A percentile compares a stretch with the other conserved stretches of the same genome.
Conservation (phyloP, 768 basidiomycete genomes). For the Grammothele lineata region DNA sequence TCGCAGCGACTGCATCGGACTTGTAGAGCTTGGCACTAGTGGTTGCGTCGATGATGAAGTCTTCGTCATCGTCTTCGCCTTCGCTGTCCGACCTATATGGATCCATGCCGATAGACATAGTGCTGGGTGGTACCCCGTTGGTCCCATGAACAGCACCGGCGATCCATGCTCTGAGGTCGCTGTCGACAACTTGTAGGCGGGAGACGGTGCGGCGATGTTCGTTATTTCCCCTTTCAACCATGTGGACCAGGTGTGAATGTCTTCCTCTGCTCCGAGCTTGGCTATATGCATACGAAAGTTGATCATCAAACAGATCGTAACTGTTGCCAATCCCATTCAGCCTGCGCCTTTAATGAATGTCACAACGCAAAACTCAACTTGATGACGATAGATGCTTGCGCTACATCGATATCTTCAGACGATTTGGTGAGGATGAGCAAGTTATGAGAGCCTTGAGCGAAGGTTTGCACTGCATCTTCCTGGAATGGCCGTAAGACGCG, state of each 20-base stretch:
- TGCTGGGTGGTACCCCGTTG: slow-evolving; percentile 36
- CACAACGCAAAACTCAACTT: no score
- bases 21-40: slow-evolving; percentile 56
- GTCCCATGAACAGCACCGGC: slow-evolving; percentile 36
- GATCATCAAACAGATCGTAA: slow-evolving; percentile 59
- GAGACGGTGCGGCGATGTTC: slow-evolving; percentile 50
- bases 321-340: no score
- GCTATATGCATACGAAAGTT: slow-evolving; percentile 53
- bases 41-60: slow-evolving; percentile 55
- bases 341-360: no score
- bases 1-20: slow-evolving; percentile 51
- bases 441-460: slow-evolving; percentile 55
- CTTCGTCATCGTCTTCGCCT: slow-evolving; percentile 37
- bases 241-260: slow-evolving; percentile 53
- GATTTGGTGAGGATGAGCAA: slow-evolving; percentile 58
- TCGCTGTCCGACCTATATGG: slow-evolving; percentile 48
- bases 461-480: slow-evolving; percentile 46
- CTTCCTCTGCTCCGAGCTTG: slow-evolving; percentile 44
- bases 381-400: slow-evolving; percentile 54
- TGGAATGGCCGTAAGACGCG: slow-evolving; percentile 20
- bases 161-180: slow-evolving; percentile 46
- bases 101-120: slow-evolving; percentile 35
- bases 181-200: slow-evolving; percentile 35
- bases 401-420: slow-evolving; percentile 56
- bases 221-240: slow-evolving; percentile 58